phyloP scores from a whole-genome alignment of 2,329 filamentous ascomycete species.

The Fusarium anguioides region DNA sequence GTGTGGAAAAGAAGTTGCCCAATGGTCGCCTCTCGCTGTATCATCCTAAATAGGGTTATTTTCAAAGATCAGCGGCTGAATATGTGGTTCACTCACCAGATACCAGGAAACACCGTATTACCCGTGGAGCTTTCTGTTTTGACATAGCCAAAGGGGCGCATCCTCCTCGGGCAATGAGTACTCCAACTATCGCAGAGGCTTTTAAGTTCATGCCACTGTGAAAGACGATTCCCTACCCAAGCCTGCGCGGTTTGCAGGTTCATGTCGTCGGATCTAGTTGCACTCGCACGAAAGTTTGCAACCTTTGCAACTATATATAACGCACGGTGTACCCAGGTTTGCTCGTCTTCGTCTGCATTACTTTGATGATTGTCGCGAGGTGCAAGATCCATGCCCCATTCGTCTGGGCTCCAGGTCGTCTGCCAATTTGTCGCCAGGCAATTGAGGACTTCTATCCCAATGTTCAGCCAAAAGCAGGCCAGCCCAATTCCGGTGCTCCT shows the following conservation, averaged over 20 bases:
- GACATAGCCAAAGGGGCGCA: conserved; percentile 86
- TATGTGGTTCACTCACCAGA: conserved; percentile 70
- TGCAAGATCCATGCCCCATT: conserved; percentile 87
- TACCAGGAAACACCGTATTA: conserved; percentile 83
- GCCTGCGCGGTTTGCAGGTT: conserved; percentile 72
- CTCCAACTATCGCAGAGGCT: conserved; percentile 87
- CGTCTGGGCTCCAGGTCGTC: conserved; percentile 87
- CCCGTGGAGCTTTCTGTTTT: conserved; percentile 73
- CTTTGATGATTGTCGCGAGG: conserved; percentile 55
- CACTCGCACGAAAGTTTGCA: conserved; percentile 82
- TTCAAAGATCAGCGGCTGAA: background rate
- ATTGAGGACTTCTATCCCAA: conserved; percentile 88
- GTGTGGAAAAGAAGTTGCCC: conserved; percentile 91
- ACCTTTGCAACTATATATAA: conserved; percentile 90
- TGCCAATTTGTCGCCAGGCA: conserved; percentile 90
- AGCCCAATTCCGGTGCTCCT: conserved; percentile 80
- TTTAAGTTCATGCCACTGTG: conserved; percentile 85
- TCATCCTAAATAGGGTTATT: conserved; percentile 66
- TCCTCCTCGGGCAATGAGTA: conserved; percentile 79
- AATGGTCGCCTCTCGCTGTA: conserved; percentile 83
- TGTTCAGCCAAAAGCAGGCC: conserved; percentile 94
- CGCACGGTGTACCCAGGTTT: conserved; percentile 89
- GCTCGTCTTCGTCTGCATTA: conserved; percentile 64
- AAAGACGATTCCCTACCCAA: conserved; percentile 70
- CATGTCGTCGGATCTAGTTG: conserved; percentile 69